These are phyloP conservation scores for Lichtheimia hyalospora DNA, from an alignment of 371 early-diverging fungal genomes.

Conservation along the genomic window DNA sequence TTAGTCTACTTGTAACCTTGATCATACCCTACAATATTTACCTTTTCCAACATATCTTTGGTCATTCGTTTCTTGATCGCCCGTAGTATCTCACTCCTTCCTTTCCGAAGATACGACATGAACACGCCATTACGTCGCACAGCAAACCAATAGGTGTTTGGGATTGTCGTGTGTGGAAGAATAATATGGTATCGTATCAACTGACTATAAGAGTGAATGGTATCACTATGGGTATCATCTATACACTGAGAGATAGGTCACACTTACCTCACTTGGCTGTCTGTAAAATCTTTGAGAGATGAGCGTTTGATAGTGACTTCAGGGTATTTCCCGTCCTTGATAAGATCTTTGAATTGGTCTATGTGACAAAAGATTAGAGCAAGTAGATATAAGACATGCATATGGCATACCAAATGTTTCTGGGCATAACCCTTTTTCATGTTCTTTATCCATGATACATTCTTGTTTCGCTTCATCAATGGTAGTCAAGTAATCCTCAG, in stretches of 20 bases:
- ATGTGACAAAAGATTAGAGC: background rate
- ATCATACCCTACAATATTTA: background rate
- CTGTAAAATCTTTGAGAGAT: background rate
- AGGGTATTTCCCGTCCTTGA: conserved; percentile 5
- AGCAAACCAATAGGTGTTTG: conserved; percentile 24
- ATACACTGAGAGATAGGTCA: no score
- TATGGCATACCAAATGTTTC: conserved; percentile 14
- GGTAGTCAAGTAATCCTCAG: conserved; percentile 21
- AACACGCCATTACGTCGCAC: conserved; percentile 24
- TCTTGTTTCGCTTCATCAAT: conserved; percentile 20
- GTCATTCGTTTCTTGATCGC: conserved; percentile 25
- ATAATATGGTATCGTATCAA: conserved; percentile 18
- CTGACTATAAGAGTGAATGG: no score
- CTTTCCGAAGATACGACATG: conserved; percentile 21
- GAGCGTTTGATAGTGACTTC: conserved; percentile 9
- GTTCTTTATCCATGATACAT: conserved; percentile 44
- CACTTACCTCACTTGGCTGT: conserved; percentile 4
- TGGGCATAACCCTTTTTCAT: conserved; percentile 9
- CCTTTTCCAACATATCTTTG: conserved; percentile 27
- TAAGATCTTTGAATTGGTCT: conserved; percentile 20
- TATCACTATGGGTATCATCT: no score
- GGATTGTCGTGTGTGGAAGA: conserved; percentile 15
- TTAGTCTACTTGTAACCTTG: background rate
- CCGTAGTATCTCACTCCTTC: conserved; percentile 23
- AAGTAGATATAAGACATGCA: background rate